Percentiles rank a stretch among this genome's conserved stretches.
These are phyloP conservation scores for Podaxis sp. DNA, from an alignment of 768 basidiomycete genomes.

Conservation along the genomic window DNA sequence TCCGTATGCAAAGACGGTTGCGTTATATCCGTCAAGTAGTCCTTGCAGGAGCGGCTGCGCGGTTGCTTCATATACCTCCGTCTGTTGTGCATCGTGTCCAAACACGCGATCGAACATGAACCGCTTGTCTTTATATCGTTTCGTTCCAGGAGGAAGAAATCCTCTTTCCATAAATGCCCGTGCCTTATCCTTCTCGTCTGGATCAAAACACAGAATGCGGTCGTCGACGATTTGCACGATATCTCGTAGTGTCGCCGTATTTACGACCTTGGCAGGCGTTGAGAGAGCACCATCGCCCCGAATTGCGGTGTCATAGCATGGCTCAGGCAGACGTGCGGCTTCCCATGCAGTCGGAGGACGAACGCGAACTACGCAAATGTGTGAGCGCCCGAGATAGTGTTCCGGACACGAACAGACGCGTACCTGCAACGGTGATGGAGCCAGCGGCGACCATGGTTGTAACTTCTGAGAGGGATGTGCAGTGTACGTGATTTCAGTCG, in stretches of 20 bases:
- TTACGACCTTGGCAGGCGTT: constrained; percentile 51
- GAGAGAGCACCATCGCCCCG: constrained; percentile 86
- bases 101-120: constrained; percentile 98
- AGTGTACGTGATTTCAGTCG: background rate
- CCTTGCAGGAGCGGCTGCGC: constrained; percentile 81
- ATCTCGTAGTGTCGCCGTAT: constrained; percentile 60
- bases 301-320: constrained; percentile 63
- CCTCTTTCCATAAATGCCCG: constrained; percentile 81
- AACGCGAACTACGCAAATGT: constrained; percentile 65
- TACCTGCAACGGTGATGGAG: constrained; percentile 85
- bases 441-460: constrained; percentile 73
- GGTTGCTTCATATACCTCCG: constrained; percentile 84
- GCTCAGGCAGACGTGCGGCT: constrained; percentile 77
- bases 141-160: constrained; percentile 81
- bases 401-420: constrained; percentile 18
- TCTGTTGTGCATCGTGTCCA: constrained; percentile 73
- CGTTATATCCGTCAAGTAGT: constrained; percentile 91
- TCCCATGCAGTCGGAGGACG: constrained; percentile 86
- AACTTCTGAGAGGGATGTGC: constrained; percentile 6
- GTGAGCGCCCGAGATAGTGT: constrained; percentile 13
- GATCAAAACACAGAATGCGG: constrained; percentile 93
- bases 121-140: constrained; percentile 92
- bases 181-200: constrained; percentile 82
- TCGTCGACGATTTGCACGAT: constrained; percentile 91
- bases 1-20: constrained; percentile 98